These are phyloP conservation scores for Kluyveromyces sp. DNA, from an alignment of 1,139 yeast genomes.

Conservation along the genomic window DNA sequence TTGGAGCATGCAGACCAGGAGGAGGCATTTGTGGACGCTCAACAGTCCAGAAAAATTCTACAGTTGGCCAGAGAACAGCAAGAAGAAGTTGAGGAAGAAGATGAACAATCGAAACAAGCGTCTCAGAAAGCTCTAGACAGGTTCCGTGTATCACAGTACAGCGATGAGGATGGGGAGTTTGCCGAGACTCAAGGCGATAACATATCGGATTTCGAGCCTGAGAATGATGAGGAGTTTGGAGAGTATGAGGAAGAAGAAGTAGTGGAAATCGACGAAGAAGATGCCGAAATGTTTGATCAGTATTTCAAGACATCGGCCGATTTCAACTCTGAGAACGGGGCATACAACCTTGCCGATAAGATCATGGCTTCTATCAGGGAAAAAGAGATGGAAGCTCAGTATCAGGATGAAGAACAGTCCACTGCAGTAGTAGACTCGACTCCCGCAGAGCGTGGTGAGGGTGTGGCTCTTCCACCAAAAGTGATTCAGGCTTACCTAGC, in stretches of 20 bases:
- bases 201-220: slow-evolving; percentile 43
- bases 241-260: slow-evolving; percentile 49
- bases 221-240: slow-evolving; percentile 34
- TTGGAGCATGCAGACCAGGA: slow-evolving; percentile 40
- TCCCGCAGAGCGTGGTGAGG: slow-evolving; percentile 27
- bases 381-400: slow-evolving; percentile 41
- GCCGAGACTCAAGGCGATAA: slow-evolving; percentile 42
- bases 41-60: slow-evolving; percentile 75
- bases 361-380: slow-evolving; percentile 84
- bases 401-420: slow-evolving; percentile 22
- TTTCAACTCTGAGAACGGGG: slow-evolving; percentile 36
- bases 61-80: slow-evolving; percentile 89
- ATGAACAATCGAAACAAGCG: slow-evolving; percentile 31
- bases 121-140: slow-evolving; percentile 21
- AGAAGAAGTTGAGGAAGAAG: slow-evolving; percentile 57
- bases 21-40: slow-evolving; percentile 71
- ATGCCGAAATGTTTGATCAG: slow-evolving; percentile 62
- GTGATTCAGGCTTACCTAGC: slow-evolving; percentile 91
- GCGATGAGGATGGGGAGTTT: slow-evolving; percentile 36
- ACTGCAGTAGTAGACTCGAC: neutral
- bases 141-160: slow-evolving; percentile 24
- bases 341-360: slow-evolving; percentile 79
- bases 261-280: slow-evolving; percentile 59
- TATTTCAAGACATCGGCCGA: slow-evolving; percentile 45
- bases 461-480: slow-evolving; percentile 85